A percentile compares a stretch with the other conserved stretches of the same genome.
Evolutionary conservation across 2,329 filamentous ascomycete species (phyloP).

Genomic region (Coleophoma cylindrospora): DNA sequence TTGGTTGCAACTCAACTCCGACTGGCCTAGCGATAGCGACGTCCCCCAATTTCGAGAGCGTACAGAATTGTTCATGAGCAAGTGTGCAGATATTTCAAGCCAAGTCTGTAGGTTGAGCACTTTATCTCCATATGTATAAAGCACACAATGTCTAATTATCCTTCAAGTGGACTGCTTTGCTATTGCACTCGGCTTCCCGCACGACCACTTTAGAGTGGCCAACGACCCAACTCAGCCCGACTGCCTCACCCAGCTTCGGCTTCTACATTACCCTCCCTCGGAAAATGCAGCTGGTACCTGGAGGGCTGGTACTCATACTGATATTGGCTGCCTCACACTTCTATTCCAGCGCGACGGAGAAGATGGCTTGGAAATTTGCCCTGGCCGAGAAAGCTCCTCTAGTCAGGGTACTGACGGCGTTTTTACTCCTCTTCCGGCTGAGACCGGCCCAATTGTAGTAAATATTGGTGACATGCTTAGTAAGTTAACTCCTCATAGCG

Average conservation of each 20-base stretch:
- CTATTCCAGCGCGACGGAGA: conserved; percentile 56
- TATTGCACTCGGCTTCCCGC: neutral
- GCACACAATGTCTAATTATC: no score
- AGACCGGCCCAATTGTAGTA: conserved; percentile 49
- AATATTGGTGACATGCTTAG: conserved; percentile 59
- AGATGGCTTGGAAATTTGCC: conserved; percentile 57
- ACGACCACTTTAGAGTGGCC: conserved; percentile 7
- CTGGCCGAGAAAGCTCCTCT: conserved; percentile 53
- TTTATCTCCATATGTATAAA: no score
- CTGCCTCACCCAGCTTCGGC: conserved; percentile 44
- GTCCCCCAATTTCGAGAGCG: neutral
- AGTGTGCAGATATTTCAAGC: neutral
- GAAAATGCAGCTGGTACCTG: conserved; percentile 34
- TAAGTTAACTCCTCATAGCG: neutral
- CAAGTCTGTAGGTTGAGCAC: neutral
- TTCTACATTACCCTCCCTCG: conserved; percentile 50
- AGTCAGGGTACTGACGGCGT: conserved; percentile 55
- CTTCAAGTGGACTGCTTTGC: neutral
- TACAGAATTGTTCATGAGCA: neutral
- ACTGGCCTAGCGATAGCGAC: neutral
- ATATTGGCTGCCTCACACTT: conserved; percentile 58
- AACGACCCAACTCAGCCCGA: conserved; percentile 41
- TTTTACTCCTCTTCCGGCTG: conserved; percentile 22
- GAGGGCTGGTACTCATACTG: conserved; percentile 55
- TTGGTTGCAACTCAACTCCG: neutral